Percentiles rank a stretch among this genome's conserved stretches.
phyloP scores from a whole-genome alignment of 768 basidiomycete genomes.

The Cytidiella melzeri region DNA sequence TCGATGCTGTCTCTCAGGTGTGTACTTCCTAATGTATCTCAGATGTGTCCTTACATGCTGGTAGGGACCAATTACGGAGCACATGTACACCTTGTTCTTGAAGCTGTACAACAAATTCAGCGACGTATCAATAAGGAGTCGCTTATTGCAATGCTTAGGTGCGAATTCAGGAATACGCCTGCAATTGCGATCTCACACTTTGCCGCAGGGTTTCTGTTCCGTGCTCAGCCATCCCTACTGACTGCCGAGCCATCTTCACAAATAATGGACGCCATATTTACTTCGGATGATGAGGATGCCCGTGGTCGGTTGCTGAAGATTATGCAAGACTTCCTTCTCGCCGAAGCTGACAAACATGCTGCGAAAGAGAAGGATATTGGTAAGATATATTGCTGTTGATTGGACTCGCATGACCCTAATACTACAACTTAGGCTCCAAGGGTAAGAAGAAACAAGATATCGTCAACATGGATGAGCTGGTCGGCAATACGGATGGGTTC shows the following conservation, averaged over 20 bases:
- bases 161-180: conserved; percentile 14
- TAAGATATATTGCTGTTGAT: neutral
- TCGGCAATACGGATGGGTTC: conserved; percentile 93
- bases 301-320: conserved; percentile 75
- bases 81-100: conserved; percentile 71
- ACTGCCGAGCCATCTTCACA: conserved; percentile 67
- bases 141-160: conserved; percentile 86
- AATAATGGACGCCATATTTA: conserved; percentile 90
- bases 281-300: conserved; percentile 63
- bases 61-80: conserved; percentile 74
- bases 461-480: conserved; percentile 88
- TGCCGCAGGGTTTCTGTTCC: conserved; percentile 76
- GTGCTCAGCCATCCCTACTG: conserved; percentile 89
- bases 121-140: conserved; percentile 54
- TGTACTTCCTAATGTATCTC: neutral
- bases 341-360: conserved; percentile 74
- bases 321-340: conserved; percentile 86
- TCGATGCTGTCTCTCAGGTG: conserved; percentile 56
- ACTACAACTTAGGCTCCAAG: conserved; percentile 26
- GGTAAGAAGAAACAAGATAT: conserved; percentile 36
- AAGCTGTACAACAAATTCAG: conserved; percentile 63
- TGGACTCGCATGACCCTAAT: too few species aligned
- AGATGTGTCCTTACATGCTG: neutral
- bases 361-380: conserved; percentile 61
- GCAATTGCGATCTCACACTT: neutral